A percentile compares a stretch with the other conserved stretches of the same genome.
phyloP scores from a whole-genome alignment of 2,329 filamentous ascomycete species.

The Fusarium duplospermum region DNA sequence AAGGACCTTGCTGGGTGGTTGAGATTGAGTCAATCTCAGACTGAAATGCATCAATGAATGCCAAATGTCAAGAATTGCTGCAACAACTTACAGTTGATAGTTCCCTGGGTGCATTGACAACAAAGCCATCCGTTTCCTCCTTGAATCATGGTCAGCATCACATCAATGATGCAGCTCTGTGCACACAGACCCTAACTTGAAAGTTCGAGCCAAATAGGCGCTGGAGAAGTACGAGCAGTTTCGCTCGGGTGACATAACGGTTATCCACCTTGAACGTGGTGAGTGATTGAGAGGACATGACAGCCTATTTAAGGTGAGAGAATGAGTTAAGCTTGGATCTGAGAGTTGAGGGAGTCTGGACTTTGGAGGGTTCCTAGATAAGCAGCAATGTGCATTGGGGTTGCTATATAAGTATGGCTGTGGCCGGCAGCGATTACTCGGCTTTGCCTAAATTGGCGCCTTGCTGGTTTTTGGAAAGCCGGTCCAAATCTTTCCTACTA shows the following conservation, averaged over 20 bases:
- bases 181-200: background rate
- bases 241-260: background rate
- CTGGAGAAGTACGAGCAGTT: background rate
- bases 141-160: background rate
- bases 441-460: too few relatives aligned
- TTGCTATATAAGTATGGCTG: background rate
- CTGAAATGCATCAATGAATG: background rate
- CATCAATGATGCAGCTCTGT: background rate
- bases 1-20: background rate
- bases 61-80: background rate
- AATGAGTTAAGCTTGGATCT: background rate
- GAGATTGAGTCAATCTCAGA: background rate
- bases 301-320: background rate
- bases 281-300: background rate
- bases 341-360: background rate
- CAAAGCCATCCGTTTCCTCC: background rate
- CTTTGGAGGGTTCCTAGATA: background rate
- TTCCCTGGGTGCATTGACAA: background rate
- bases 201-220: background rate
- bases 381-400: background rate
- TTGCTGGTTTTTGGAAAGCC: too few relatives aligned
- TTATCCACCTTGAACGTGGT: background rate
- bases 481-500: too few relatives aligned
- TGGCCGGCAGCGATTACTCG: too few relatives aligned
- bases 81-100: background rate